A percentile compares a stretch with the other conserved stretches of the same genome.
phyloP scores from a whole-genome alignment of 768 basidiomycete genomes.

The Daedaleopsis nitida region DNA sequence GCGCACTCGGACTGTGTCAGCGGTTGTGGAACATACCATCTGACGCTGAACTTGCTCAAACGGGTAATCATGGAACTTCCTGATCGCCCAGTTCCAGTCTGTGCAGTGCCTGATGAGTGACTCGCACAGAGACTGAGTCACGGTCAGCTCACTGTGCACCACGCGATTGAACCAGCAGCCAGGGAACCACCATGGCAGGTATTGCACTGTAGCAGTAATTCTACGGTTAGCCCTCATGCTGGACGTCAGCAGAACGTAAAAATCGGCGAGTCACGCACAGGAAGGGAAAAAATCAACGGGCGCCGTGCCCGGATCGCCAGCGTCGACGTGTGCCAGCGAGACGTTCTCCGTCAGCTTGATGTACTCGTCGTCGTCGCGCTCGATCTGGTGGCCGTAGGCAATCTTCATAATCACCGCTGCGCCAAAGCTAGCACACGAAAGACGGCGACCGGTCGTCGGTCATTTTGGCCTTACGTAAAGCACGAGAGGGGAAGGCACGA shows the following conservation, averaged over 20 bases:
- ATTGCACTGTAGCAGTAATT: constrained; percentile 11
- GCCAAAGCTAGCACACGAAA: constrained; percentile 7
- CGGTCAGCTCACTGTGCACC: constrained; percentile 14
- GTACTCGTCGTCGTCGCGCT: constrained; percentile 16
- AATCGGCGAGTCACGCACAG: constrained; percentile 6
- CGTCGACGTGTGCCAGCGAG: constrained; percentile 15
- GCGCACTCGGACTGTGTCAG: not conserved
- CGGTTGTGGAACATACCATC: constrained; percentile 1
- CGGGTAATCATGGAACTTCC: constrained; percentile 17
- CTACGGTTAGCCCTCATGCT: not conserved
- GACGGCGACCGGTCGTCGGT: not conserved
- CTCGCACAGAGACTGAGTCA: too few species aligned
- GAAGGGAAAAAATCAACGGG: constrained; percentile 20
- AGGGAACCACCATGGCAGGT: constrained; percentile 22
- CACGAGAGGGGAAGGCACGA: not conserved
- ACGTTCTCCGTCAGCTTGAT: constrained; percentile 21
- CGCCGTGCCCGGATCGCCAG: constrained; percentile 19
- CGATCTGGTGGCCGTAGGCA: constrained; percentile 22
- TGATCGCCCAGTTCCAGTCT: constrained; percentile 19
- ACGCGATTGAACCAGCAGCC: constrained; percentile 22
- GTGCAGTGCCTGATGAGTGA: not conserved
- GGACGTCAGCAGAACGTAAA: not conserved
- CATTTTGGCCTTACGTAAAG: not conserved
- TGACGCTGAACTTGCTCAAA: constrained; percentile 17
- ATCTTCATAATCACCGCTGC: constrained; percentile 23